phyloP scores from a whole-genome alignment of 2,329 filamentous ascomycete genomes.

The Penicillium italicum region DNA sequence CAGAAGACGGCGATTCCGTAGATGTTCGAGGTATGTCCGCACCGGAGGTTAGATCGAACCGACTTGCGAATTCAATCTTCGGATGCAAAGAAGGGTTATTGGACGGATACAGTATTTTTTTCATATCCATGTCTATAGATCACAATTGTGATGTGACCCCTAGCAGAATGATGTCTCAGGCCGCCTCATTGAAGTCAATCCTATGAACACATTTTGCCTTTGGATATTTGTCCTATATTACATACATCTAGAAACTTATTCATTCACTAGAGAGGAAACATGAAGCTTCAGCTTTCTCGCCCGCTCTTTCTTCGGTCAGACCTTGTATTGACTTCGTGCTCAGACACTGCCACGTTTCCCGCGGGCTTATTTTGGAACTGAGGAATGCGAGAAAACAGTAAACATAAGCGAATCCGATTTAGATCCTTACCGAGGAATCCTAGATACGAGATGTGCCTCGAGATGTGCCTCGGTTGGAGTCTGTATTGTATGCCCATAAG shows the following conservation, averaged over 20 bases:
- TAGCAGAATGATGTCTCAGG: conserved; percentile 2
- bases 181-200: too few species aligned
- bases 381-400: conserved; percentile 3
- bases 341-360: conserved; percentile 7
- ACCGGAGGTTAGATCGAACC: neutral
- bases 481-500: neutral
- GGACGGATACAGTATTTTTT: neutral
- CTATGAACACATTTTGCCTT: neutral
- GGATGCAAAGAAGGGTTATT: neutral
- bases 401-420: neutral
- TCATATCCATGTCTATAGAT: neutral
- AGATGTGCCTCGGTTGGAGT: neutral
- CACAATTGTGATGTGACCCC: neutral
- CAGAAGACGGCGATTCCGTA: conserved; percentile 4
- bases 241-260: neutral
- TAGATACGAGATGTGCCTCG: neutral
- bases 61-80: neutral
- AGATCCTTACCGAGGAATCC: neutral
- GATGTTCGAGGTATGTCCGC: conserved; percentile 2
- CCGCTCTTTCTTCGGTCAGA: neutral
- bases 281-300: too few species aligned
- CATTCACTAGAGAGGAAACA: too few species aligned
- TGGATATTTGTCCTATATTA: too few species aligned
- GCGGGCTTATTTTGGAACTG: neutral
- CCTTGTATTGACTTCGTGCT: neutral